Evolutionary conservation across 2,329 filamentous ascomycete species (phyloP).

Genomic region (Aspergillus clavatus): DNA sequence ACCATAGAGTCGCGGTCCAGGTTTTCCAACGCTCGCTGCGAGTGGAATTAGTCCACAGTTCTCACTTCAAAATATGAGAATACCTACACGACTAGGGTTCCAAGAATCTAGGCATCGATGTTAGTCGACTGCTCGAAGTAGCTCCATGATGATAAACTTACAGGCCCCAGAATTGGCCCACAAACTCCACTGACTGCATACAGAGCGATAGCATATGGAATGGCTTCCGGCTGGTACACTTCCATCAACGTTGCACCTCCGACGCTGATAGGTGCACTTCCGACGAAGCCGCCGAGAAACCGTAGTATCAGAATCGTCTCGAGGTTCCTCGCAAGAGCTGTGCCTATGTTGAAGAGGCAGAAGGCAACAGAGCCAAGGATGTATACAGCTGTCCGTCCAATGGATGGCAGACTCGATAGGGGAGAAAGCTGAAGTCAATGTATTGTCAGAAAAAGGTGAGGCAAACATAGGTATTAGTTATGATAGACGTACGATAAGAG

Average conservation of each 20-base stretch:
- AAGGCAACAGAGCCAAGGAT: constrained; percentile 8
- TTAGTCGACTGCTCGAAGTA: too few relatives aligned
- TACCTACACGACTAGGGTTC: too few relatives aligned
- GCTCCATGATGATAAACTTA: too few relatives aligned
- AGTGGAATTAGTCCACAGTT: too few relatives aligned
- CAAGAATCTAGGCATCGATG: too few relatives aligned
- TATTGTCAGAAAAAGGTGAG: too few relatives aligned
- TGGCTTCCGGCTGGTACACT: not conserved
- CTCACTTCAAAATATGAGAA: too few relatives aligned
- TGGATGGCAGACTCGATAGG: constrained; percentile 7
- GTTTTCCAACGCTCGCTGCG: constrained; percentile 4
- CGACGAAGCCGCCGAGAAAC: constrained; percentile 2
- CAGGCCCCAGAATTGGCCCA: constrained; percentile 5
- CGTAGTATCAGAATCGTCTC: constrained; percentile 11
- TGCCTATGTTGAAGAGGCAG: constrained; percentile 12
- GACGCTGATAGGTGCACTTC: constrained; percentile 5
- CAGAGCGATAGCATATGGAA: constrained; percentile 6
- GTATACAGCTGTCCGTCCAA: constrained; percentile 12
- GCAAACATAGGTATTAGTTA: too few relatives aligned
- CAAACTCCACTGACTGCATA: constrained; percentile 8
- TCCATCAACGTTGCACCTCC: constrained; percentile 7
- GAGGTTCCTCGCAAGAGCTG: constrained; percentile 9
- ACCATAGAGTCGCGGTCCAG: constrained; percentile 6
- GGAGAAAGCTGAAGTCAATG: constrained; percentile 3
- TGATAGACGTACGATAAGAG: constrained; percentile 10